These are phyloP conservation scores for Penicillium bialowiezense DNA, from an alignment of 495 filamentous ascomycete genomes.

Conservation along the genomic window DNA sequence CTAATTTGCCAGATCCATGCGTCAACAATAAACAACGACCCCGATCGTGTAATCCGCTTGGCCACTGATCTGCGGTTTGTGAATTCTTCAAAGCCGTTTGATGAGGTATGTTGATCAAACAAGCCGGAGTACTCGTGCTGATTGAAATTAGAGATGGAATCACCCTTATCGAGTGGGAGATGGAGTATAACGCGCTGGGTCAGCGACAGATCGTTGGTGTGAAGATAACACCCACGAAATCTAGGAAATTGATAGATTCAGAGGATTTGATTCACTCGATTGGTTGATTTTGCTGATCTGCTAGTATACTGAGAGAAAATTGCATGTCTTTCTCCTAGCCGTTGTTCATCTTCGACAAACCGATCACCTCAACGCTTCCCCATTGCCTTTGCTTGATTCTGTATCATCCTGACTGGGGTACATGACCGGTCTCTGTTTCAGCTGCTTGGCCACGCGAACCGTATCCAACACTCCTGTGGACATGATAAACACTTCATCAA, in stretches of 20 bases:
- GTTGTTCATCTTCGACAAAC: background rate
- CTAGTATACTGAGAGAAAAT: too few relatives aligned
- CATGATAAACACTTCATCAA: slow-evolving; percentile 51
- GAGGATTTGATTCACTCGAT: too few relatives aligned
- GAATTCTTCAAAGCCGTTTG: slow-evolving; percentile 2
- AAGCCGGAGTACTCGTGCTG: background rate
- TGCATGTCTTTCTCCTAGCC: too few relatives aligned
- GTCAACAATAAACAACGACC: slow-evolving; percentile 46
- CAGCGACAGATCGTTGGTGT: too few relatives aligned
- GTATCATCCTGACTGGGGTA: background rate
- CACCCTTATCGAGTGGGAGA: slow-evolving; percentile 6
- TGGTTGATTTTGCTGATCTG: too few relatives aligned
- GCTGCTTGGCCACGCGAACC: background rate
- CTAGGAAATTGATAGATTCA: too few relatives aligned
- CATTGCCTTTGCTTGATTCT: background rate
- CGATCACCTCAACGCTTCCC: background rate
- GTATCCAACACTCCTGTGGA: background rate
- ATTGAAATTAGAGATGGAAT: slow-evolving; percentile 3
- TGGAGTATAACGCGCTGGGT: slow-evolving; percentile 3
- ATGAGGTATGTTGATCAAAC: background rate
- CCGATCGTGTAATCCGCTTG: slow-evolving; percentile 41
- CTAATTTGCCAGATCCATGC: slow-evolving; percentile 32
- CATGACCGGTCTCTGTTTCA: too few relatives aligned
- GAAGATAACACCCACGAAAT: too few relatives aligned
- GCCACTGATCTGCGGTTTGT: slow-evolving; percentile 43